Conservation (phyloP, 1,284 basidiomycete species). For the Marasmius fiardii region DNA sequence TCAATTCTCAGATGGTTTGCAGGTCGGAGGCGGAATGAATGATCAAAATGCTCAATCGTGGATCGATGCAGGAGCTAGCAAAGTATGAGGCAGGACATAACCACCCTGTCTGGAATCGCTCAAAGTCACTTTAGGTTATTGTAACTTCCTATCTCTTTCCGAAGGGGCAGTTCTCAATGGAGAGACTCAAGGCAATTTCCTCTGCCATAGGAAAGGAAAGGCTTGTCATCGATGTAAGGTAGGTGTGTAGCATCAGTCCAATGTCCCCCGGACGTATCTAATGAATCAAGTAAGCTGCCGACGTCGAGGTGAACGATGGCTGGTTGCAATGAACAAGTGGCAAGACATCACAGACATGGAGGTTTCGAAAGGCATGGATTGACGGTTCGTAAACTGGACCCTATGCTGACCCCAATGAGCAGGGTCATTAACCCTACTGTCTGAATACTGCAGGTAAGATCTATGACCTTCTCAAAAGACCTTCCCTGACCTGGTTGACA, state of each 20-base stretch:
- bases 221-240: slow-evolving; percentile 96
- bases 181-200: slow-evolving; percentile 67
- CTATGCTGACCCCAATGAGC: neutral
- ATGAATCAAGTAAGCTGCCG: slow-evolving; percentile 66
- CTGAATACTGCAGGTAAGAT: slow-evolving; percentile 73
- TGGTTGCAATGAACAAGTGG: slow-evolving; percentile 99
- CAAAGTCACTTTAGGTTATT: slow-evolving; percentile 65
- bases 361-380: slow-evolving; percentile 67
- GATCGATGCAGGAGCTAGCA: slow-evolving; percentile 88
- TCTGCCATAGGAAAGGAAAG: slow-evolving; percentile 78
- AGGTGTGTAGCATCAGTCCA: slow-evolving; percentile 2
- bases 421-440: slow-evolving; percentile 73
- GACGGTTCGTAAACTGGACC: neutral
- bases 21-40: slow-evolving; percentile 93
- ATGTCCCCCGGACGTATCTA: neutral
- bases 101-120: neutral
- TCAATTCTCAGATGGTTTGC: slow-evolving; percentile 57
- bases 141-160: slow-evolving; percentile 98
- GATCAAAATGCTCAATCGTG: slow-evolving; percentile 80
- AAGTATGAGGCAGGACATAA: slow-evolving; percentile 47
- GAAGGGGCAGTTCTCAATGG: slow-evolving; percentile 70
- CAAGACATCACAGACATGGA: slow-evolving; percentile 95
- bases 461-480: neutral
- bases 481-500: neutral
- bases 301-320: slow-evolving; percentile 74